phyloP scores from a whole-genome alignment of 2,329 filamentous ascomycete species.

The Sporothrix variecibatus region DNA sequence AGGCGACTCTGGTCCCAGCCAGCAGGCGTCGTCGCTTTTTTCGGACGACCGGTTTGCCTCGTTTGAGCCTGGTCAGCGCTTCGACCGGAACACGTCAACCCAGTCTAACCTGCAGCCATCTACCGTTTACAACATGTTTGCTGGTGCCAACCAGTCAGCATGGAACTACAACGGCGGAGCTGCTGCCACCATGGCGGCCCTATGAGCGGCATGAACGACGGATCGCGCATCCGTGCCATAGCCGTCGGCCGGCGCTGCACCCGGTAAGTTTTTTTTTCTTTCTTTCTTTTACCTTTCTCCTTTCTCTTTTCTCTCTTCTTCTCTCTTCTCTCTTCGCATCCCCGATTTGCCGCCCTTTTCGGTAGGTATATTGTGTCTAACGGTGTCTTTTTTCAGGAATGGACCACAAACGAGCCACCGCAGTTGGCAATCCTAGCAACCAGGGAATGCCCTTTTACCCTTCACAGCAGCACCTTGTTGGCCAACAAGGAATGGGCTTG shows the following conservation, averaged over 20 bases:
- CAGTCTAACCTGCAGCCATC: slow-evolving; percentile 44
- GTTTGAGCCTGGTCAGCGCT: slow-evolving; percentile 59
- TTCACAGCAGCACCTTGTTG: slow-evolving; percentile 30
- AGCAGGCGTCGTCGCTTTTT: slow-evolving; percentile 67
- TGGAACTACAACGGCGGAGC: slow-evolving; percentile 70
- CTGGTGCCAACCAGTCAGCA: slow-evolving; percentile 62
- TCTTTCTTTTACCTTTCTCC: no score
- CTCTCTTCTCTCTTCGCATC: no score
- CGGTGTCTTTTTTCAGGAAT: slow-evolving; percentile 30
- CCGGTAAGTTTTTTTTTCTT: slow-evolving; percentile 51
- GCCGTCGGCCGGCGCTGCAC: slow-evolving; percentile 65
- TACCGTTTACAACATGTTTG: slow-evolving; percentile 48
- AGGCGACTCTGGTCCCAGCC: slow-evolving; percentile 71
- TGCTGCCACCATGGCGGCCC: slow-evolving; percentile 66
- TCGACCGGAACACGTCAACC: slow-evolving; percentile 44
- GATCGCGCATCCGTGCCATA: slow-evolving; percentile 56
- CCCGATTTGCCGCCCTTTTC: no score
- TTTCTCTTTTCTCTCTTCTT: slow-evolving; percentile 4
- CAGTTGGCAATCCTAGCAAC: slow-evolving; percentile 23
- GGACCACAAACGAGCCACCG: slow-evolving; percentile 30
- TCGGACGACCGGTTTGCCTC: slow-evolving; percentile 65
- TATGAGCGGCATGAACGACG: slow-evolving; percentile 55
- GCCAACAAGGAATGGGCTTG: slow-evolving; percentile 35
- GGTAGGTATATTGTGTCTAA: no score
- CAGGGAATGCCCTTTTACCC: slow-evolving; percentile 29